Percentiles rank a stretch among this genome's conserved stretches.
phyloP scores from a whole-genome alignment of 345 rosid genomes.

The Barbarea vulgaris region DNA sequence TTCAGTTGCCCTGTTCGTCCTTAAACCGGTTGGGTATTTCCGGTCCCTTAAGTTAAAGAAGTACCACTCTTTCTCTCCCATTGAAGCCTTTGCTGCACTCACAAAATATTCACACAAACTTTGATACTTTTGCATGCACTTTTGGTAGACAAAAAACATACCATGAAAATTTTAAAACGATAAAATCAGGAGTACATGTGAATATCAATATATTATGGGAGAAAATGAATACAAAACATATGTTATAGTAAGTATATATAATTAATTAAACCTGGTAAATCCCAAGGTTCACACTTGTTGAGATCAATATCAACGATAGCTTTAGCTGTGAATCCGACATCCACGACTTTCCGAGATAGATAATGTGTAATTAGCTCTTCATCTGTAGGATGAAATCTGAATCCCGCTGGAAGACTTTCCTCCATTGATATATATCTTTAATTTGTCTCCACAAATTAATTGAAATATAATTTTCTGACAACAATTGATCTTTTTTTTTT shows the following conservation, averaged over 20 bases:
- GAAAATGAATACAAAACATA: constrained; percentile 25
- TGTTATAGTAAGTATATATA: constrained; percentile 10
- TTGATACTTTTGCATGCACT: neutral
- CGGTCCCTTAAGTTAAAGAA: constrained; percentile 79
- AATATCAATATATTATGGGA: neutral
- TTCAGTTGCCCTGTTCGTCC: constrained; percentile 82
- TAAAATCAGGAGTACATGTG: neutral
- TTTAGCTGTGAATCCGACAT: constrained; percentile 65
- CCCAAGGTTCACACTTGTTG: constrained; percentile 93
- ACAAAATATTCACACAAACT: neutral
- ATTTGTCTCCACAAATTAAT: neutral
- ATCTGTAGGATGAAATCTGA: constrained; percentile 90
- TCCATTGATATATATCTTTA: constrained; percentile 42
- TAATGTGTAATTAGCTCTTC: constrained; percentile 83
- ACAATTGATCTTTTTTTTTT: neutral
- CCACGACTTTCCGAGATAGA: constrained; percentile 75
- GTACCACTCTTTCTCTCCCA: constrained; percentile 87
- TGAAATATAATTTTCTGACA: neutral
- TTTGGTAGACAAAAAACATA: neutral
- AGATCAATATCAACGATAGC: constrained; percentile 83
- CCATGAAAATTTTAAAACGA: neutral
- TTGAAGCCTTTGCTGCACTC: constrained; percentile 68
- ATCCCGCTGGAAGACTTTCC: constrained; percentile 74
- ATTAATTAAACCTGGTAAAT: constrained; percentile 91
- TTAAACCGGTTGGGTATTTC: constrained; percentile 86